phyloP scores from a whole-genome alignment of 1,139 yeast genomes.

The Saccharomyces hybrid region DNA sequence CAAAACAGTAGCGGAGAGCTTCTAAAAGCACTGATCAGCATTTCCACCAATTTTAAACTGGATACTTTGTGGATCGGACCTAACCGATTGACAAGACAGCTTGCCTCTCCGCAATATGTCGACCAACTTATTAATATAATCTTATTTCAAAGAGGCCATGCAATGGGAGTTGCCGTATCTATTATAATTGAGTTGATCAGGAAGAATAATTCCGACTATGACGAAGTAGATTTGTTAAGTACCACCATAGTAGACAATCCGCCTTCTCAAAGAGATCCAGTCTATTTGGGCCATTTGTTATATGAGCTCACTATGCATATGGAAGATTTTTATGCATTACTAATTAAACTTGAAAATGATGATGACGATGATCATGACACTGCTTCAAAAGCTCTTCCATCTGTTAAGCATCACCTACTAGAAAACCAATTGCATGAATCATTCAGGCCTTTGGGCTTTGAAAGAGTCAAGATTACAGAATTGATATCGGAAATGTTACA shows the following conservation, averaged over 20 bases:
- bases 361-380: neutral
- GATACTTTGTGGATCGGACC: slow-evolving; percentile 89
- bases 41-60: slow-evolving; percentile 69
- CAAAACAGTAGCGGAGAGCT: slow-evolving; percentile 97
- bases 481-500: slow-evolving; percentile 89
- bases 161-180: slow-evolving; percentile 89
- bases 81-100: slow-evolving; percentile 81
- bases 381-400: neutral
- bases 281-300: slow-evolving; percentile 35
- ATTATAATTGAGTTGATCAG: slow-evolving; percentile 90
- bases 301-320: slow-evolving; percentile 29
- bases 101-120: slow-evolving; percentile 66
- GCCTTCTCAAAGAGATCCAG: slow-evolving; percentile 86
- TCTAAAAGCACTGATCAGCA: slow-evolving; percentile 82
- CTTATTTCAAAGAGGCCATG: slow-evolving; percentile 72
- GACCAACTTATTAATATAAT: slow-evolving; percentile 60
- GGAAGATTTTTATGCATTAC: neutral
- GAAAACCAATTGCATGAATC: slow-evolving; percentile 26
- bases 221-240: slow-evolving; percentile 74
- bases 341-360: slow-evolving; percentile 9
- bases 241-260: slow-evolving; percentile 80
- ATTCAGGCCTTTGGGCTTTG: slow-evolving; percentile 83
- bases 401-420: slow-evolving; percentile 6
- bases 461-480: slow-evolving; percentile 90
- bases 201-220: slow-evolving; percentile 93